phyloP scores from a whole-genome alignment of 345 rosid species.

The Hevea brasiliensis region DNA sequence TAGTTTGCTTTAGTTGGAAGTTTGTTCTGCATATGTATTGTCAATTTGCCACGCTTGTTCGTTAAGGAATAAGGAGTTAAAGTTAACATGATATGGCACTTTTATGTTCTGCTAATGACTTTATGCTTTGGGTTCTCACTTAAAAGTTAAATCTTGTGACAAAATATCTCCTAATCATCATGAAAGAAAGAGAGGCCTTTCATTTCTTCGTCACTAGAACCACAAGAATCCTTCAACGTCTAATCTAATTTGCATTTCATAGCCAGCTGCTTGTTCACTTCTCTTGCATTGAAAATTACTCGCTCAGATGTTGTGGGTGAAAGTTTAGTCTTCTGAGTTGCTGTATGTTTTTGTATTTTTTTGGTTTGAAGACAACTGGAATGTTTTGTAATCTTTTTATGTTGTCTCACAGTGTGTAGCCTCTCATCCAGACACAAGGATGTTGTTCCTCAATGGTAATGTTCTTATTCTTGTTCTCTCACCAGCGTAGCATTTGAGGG shows the following conservation, averaged over 20 bases:
- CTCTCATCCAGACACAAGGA: conserved; percentile 94
- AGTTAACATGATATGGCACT: too few species aligned
- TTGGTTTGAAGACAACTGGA: conserved; percentile 16
- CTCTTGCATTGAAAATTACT: background rate
- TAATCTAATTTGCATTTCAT: background rate
- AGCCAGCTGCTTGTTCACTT: background rate
- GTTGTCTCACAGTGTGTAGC: conserved; percentile 86
- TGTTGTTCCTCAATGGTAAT: conserved; percentile 86
- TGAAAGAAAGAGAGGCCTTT: too few species aligned
- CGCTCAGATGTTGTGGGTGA: background rate
- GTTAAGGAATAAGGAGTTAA: too few species aligned
- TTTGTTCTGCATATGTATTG: background rate
- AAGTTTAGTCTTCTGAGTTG: background rate
- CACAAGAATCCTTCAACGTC: too few species aligned
- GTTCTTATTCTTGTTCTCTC: conserved; percentile 22
- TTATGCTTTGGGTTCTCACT: too few species aligned
- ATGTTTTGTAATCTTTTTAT: conserved; percentile 12
- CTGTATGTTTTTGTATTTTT: background rate
- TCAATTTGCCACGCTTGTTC: too few species aligned
- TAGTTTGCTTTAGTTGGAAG: background rate
- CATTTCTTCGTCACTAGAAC: too few species aligned
- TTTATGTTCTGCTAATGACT: too few species aligned
- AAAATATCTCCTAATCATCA: too few species aligned
- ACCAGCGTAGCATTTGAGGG: background rate
- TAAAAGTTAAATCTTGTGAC: too few species aligned